Conservation (phyloP, 2,329 filamentous ascomycete species). For the Rosellinia necatrix region DNA sequence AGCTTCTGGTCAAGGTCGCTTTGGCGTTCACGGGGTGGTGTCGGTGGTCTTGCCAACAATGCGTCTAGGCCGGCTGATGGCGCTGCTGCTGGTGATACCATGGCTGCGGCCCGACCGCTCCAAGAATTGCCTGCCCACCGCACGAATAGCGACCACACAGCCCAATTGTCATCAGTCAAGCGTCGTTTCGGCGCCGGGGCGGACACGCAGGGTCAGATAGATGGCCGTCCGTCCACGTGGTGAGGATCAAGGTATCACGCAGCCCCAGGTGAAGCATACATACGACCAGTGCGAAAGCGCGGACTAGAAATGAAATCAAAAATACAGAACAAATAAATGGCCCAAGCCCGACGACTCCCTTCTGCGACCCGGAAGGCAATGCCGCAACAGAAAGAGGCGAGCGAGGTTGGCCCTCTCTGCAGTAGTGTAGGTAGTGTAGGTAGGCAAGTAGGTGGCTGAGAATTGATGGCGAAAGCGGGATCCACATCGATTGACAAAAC, state of each 20-base stretch:
- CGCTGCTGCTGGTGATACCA: conserved; percentile 45
- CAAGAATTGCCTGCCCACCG: conserved; percentile 35
- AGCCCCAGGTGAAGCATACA: too few species aligned
- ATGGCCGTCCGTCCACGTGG: neutral
- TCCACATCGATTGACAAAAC: conserved; percentile 8
- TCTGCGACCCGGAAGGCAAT: too few species aligned
- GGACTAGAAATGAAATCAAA: too few species aligned
- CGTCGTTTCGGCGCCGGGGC: conserved; percentile 11
- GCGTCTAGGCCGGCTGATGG: conserved; percentile 53
- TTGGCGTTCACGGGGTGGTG: conserved; percentile 63
- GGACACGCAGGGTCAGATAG: neutral
- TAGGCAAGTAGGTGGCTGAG: too few species aligned
- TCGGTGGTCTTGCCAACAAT: conserved; percentile 65
- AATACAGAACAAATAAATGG: too few species aligned
- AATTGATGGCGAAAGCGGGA: conserved; percentile 1
- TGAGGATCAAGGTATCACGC: conserved; percentile 4
- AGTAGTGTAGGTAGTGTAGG: too few species aligned
- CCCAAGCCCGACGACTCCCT: too few species aligned
- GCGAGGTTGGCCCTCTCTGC: too few species aligned
- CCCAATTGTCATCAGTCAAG: conserved; percentile 30
- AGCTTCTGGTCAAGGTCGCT: conserved; percentile 46
- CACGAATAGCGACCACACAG: conserved; percentile 17
- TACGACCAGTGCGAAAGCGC: too few species aligned
- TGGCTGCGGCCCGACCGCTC: conserved; percentile 40
- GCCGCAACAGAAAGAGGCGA: too few species aligned